Evolutionary conservation across 805 yeast species (phyloP).

Genomic region (Pichia eremophila): DNA sequence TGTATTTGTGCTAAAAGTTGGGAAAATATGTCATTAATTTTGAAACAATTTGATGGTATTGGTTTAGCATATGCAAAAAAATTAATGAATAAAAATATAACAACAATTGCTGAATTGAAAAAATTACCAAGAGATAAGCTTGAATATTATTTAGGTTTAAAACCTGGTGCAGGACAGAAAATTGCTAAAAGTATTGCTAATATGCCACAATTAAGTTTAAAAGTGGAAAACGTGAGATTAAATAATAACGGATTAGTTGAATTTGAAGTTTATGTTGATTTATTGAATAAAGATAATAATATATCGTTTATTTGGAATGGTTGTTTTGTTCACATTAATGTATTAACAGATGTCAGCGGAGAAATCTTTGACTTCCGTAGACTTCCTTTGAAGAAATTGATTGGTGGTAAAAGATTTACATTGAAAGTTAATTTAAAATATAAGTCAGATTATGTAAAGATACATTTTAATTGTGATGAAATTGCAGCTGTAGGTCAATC

Average conservation of each 20-base stretch:
- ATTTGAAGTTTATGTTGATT: constrained; percentile 26
- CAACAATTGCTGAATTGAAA: constrained; percentile 23
- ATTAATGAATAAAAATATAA: constrained; percentile 29
- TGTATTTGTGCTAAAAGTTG: constrained; percentile 38
- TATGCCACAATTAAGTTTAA: constrained; percentile 31
- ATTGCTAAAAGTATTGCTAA: constrained; percentile 25
- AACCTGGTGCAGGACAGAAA: constrained; percentile 32
- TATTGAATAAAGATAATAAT: constrained; percentile 16
- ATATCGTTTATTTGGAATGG: constrained; percentile 10
- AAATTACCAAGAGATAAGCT: constrained; percentile 25
- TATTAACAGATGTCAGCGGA: constrained; percentile 20
- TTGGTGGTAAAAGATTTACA: constrained; percentile 18
- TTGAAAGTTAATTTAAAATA: constrained; percentile 17
- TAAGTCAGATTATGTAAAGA: constrained; percentile 18
- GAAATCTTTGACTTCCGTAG: constrained; percentile 37
- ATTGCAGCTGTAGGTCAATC: constrained; percentile 24
- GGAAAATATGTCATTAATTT: constrained; percentile 37
- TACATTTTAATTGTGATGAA: constrained; percentile 30
- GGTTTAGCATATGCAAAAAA: constrained; percentile 33
- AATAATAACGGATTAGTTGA: constrained; percentile 19
- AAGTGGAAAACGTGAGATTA: constrained; percentile 8
- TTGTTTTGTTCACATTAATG: constrained; percentile 3
- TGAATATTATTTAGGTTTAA: constrained; percentile 33
- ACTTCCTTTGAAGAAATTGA: constrained; percentile 22
- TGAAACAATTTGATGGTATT: constrained; percentile 40